phyloP scores from a whole-genome alignment of 345 rosid species.

The Linum usitatissimum region DNA sequence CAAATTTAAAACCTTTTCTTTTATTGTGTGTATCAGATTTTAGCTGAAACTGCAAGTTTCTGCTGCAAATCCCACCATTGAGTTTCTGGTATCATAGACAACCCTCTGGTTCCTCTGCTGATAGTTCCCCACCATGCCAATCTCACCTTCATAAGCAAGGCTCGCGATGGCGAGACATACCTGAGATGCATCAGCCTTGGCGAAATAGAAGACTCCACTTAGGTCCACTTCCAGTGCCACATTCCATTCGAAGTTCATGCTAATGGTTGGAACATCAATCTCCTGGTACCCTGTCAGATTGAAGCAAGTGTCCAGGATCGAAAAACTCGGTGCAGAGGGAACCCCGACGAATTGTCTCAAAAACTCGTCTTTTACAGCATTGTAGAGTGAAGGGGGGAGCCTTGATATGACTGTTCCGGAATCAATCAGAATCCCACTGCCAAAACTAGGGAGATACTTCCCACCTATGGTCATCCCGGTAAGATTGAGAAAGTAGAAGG shows the following conservation, averaged over 20 bases:
- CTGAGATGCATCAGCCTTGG: slow-evolving; percentile 55
- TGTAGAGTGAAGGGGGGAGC: slow-evolving; percentile 71
- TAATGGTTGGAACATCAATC: slow-evolving; percentile 54
- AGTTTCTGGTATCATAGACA: slow-evolving; percentile 55
- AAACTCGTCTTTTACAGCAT: slow-evolving; percentile 54
- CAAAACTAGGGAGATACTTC: slow-evolving; percentile 33
- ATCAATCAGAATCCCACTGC: slow-evolving; percentile 49
- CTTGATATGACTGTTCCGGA: slow-evolving; percentile 83
- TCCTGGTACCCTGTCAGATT: slow-evolving; percentile 61
- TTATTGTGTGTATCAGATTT: background rate
- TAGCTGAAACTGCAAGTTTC: slow-evolving; percentile 64
- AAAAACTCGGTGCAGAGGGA: slow-evolving; percentile 60
- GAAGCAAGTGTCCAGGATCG: slow-evolving; percentile 79
- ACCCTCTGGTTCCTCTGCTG: slow-evolving; percentile 89
- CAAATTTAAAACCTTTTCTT: background rate
- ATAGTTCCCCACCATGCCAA: slow-evolving; percentile 63
- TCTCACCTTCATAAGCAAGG: slow-evolving; percentile 51
- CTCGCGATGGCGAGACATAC: slow-evolving; percentile 87
- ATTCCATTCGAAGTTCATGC: slow-evolving; percentile 44
- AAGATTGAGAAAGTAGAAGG: slow-evolving; percentile 72
- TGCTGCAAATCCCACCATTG: slow-evolving; percentile 56
- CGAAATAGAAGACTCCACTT: slow-evolving; percentile 64
- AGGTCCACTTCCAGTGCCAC: slow-evolving; percentile 53
- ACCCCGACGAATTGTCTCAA: slow-evolving; percentile 49
- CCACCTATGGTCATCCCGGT: slow-evolving; percentile 61